Conservation (phyloP, 1,139 yeast species). For the Zhuliangozyma blackwelliae region DNA sequence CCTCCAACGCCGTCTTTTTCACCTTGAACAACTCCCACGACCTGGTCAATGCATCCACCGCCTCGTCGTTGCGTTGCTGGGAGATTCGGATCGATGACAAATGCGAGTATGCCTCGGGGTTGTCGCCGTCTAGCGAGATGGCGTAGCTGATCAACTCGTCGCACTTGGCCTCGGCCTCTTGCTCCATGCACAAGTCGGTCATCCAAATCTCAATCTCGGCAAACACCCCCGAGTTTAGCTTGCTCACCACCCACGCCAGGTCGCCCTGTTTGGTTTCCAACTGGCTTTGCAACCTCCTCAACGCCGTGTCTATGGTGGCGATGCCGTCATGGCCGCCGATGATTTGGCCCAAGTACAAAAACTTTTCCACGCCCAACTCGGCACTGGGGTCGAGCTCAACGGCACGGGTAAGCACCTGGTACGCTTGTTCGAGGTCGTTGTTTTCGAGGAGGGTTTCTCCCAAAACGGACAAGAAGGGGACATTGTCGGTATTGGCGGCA, state of each 20-base stretch:
- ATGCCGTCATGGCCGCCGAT: constrained; percentile 80
- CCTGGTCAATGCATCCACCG: constrained; percentile 59
- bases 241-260: constrained; percentile 41
- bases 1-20: constrained; percentile 49
- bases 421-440: constrained; percentile 76
- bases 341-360: constrained; percentile 85
- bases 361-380: constrained; percentile 66
- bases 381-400: constrained; percentile 71
- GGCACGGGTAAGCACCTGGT: constrained; percentile 55
- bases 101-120: constrained; percentile 79
- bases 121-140: constrained; percentile 51
- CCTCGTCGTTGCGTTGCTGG: constrained; percentile 75
- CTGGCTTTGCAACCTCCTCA: constrained; percentile 45
- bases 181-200: constrained; percentile 97
- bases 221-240: constrained; percentile 70
- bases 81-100: constrained; percentile 88
- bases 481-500: constrained; percentile 23
- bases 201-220: constrained; percentile 96
- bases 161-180: constrained; percentile 79
- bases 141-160: constrained; percentile 67
- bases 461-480: constrained; percentile 35
- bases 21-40: constrained; percentile 68
- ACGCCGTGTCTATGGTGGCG: constrained; percentile 59
- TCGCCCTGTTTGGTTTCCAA: constrained; percentile 22
- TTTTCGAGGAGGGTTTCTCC: constrained; percentile 80